These are phyloP conservation scores for Cladophialophora psammophila DNA, from an alignment of 2,329 filamentous ascomycete species.

Conservation along the genomic window DNA sequence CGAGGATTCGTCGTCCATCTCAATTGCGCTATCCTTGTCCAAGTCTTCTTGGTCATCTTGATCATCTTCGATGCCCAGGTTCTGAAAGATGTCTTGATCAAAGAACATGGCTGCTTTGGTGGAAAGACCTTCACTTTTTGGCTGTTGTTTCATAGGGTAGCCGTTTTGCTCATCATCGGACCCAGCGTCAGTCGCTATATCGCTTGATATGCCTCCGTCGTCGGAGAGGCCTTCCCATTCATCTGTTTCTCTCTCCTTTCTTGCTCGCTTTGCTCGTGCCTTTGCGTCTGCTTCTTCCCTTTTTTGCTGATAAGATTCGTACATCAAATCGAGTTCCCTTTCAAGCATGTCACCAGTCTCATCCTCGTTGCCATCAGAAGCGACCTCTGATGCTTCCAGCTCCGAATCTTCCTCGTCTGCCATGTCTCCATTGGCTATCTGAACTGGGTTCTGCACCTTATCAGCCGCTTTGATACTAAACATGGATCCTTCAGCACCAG, in stretches of 20 bases:
- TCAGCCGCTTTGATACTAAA: conserved; percentile 86
- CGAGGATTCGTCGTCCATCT: conserved; percentile 45
- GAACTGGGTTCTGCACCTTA: conserved; percentile 72
- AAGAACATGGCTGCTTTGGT: conserved; percentile 89
- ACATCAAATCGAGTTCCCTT: conserved; percentile 83
- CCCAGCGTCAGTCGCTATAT: conserved; percentile 45
- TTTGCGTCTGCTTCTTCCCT: conserved; percentile 84
- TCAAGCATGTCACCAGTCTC: conserved; percentile 84
- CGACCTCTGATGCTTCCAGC: conserved; percentile 66
- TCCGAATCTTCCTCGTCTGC: conserved; percentile 62
- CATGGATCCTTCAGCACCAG: conserved; percentile 80
- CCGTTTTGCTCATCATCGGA: conserved; percentile 49
- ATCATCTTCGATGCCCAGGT: conserved; percentile 71
- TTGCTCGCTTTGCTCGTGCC: conserved; percentile 85
- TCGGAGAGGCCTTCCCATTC: conserved; percentile 92
- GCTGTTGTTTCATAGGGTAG: conserved; percentile 26
- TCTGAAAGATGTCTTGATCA: conserved; percentile 91
- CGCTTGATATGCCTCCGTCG: conserved; percentile 67
- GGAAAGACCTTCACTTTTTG: conserved; percentile 67
- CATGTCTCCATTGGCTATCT: conserved; percentile 82
- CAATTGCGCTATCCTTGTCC: conserved; percentile 48
- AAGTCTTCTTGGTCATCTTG: conserved; percentile 47
- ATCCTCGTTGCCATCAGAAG: conserved; percentile 72
- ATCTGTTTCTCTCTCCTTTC: conserved; percentile 80
- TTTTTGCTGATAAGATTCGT: conserved; percentile 81